These are phyloP conservation scores for Uronychia binucleata DNA, from an alignment of 73 alveolate species.

Conservation along the genomic window DNA sequence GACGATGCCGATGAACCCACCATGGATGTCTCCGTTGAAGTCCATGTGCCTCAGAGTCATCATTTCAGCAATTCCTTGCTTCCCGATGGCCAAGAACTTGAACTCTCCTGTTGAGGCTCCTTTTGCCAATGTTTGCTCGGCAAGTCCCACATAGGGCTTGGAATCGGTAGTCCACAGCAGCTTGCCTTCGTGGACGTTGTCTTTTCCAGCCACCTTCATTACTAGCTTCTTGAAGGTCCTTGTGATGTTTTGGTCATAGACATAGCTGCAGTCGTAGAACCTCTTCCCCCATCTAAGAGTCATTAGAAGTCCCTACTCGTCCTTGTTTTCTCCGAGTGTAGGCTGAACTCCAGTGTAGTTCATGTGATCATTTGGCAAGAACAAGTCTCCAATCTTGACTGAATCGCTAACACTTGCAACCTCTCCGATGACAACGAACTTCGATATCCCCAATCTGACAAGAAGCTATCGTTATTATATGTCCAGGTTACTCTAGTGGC, in stretches of 20 bases:
- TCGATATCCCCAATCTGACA: constrained; percentile 9
- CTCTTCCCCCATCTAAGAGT: constrained; percentile 17
- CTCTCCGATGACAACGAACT: not conserved
- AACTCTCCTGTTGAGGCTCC: not conserved
- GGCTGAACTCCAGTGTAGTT: constrained; percentile 5
- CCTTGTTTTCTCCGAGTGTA: constrained; percentile 13
- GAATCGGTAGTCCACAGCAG: not conserved
- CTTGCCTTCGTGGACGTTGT: not conserved
- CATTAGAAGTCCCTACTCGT: not conserved
- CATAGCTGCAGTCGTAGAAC: constrained; percentile 12
- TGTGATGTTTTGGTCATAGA: constrained; percentile 7
- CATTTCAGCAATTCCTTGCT: constrained; percentile 7
- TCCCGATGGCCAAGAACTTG: not conserved
- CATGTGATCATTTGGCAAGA: constrained; percentile 14
- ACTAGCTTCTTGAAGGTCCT: not conserved
- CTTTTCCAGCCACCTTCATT: constrained; percentile 4
- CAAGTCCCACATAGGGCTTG: constrained; percentile 11
- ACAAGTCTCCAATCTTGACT: constrained; percentile 13
- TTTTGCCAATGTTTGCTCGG: not conserved
- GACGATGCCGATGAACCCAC: constrained; percentile 5
- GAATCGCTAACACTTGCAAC: not conserved
- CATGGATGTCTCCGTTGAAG: not conserved
- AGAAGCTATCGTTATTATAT: not conserved
- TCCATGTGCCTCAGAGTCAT: constrained; percentile 16
- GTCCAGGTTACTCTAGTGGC: constrained; percentile 3